Base-by-base conservation (phyloP, 1,284 basidiomycete genomes). In the Trichosporon sp. region DNA sequence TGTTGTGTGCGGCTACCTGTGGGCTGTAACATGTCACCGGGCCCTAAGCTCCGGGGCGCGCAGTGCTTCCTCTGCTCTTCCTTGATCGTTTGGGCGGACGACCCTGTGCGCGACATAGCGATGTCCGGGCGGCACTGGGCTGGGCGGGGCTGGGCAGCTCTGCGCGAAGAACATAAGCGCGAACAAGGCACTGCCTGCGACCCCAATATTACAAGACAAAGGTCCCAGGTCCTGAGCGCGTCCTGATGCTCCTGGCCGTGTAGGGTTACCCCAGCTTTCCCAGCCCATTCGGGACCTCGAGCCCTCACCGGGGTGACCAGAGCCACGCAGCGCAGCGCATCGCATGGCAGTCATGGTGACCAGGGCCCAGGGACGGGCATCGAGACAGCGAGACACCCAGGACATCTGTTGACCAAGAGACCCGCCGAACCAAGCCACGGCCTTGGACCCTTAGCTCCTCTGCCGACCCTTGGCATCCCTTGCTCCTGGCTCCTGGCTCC, bases 161-260 rank as follows among this genome's bases (percentile, higher is more conserved):
- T 63, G 32, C 32, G 31, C 59, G 59, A 63, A 21, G 32, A 63
- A 63, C 59, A 63, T n/a, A n/a, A 63, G 31, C 59, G 32, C 59
- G 59, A 12, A 12, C 59, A 63, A 63, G 59, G 59, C 59, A 63
- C 59, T n/a, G 32, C 59, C 14, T 35, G 59, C 32, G 59, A 63
- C 59, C 59, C 59, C 59, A 63, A 63, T 63, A 32, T 63, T 35
- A 35, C 31, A 35, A 32, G 59, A 63, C 59, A 32, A 37, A 35
- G 59, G 59, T 35, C 59, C 32, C 31, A 16, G 59, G 32, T 35
- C 59, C 59, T 61, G 56, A 35, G 56, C 31, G 56, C 56, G 56
- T 37, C 59, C 59, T 63, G 32, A 63, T 6, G 59, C 59, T 63
- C 59, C 59, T 63, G 59, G 59, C 59, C 59, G 59, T n/a, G 31